Evolutionary conservation across 2,329 filamentous ascomycete genomes (phyloP).

Genomic region (Paradendryphiella salina): DNA sequence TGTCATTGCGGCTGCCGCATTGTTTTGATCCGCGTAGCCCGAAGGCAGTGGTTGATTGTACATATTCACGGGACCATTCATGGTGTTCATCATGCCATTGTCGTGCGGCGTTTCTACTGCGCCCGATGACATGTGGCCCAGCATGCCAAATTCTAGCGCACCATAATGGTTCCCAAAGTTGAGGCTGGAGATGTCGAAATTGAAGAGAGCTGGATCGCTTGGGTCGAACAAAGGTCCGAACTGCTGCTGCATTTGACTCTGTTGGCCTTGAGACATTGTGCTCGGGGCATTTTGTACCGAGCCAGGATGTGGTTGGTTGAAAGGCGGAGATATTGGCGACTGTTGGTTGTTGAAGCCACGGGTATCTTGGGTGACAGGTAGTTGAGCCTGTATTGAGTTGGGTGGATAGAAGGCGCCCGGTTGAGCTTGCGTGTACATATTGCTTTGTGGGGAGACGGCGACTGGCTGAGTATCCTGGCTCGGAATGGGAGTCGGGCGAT

Average conservation of each 20-base stretch:
- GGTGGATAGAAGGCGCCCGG: constrained; percentile 49
- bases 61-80: constrained; percentile 41
- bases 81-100: constrained; percentile 39
- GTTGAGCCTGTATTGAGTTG: constrained; percentile 43
- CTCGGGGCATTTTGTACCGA: constrained; percentile 55
- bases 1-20: constrained; percentile 36
- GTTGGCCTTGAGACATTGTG: constrained; percentile 46
- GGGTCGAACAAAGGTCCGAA: constrained; percentile 77
- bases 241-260: constrained; percentile 46
- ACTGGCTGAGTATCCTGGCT: constrained; percentile 32
- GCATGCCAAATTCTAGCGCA: constrained; percentile 91
- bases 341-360: constrained; percentile 66
- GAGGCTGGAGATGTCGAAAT: constrained; percentile 90
- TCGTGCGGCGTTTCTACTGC: constrained; percentile 80
- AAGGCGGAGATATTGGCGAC: constrained; percentile 76
- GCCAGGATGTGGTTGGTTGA: constrained; percentile 57
- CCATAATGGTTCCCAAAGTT: constrained; percentile 97
- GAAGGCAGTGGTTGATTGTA: constrained; percentile 49
- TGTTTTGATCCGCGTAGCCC: constrained; percentile 30
- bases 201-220: constrained; percentile 89
- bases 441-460: constrained; percentile 40
- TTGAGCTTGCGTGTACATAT: constrained; percentile 51
- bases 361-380: constrained; percentile 52
- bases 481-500: constrained; percentile 48
- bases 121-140: constrained; percentile 93